Evolutionary conservation across 192 early-diverging fungal species (phyloP).

Genomic region (Coemansia sp.): DNA sequence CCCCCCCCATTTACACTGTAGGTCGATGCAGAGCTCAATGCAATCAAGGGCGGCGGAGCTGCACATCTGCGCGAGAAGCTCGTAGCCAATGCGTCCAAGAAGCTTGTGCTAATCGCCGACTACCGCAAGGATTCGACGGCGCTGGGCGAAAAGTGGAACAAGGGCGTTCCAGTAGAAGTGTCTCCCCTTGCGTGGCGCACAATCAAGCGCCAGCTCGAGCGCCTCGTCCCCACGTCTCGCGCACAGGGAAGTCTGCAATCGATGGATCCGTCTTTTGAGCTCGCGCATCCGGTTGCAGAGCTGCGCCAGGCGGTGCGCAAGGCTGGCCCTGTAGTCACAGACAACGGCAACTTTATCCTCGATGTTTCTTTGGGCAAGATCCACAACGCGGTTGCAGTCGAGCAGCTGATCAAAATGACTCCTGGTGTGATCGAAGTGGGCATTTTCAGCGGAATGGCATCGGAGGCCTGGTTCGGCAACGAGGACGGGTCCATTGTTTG

Average conservation of each 20-base stretch:
- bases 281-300: conserved; percentile 54
- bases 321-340: conserved; percentile 92
- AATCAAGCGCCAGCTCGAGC: conserved; percentile 57
- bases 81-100: conserved; percentile 77
- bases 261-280: conserved; percentile 13
- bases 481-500: conserved; percentile 65
- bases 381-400: conserved; percentile 58
- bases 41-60: conserved; percentile 94
- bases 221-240: conserved; percentile 28
- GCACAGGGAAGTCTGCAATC: neutral
- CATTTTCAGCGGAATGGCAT: conserved; percentile 84
- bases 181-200: conserved; percentile 78
- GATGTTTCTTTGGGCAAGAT: conserved; percentile 83
- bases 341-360: conserved; percentile 90
- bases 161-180: conserved; percentile 90
- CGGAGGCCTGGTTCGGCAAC: conserved; percentile 81
- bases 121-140: conserved; percentile 76
- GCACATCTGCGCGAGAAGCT: conserved; percentile 95
- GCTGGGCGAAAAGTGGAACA: conserved; percentile 81
- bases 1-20: conserved; percentile 6
- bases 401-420: conserved; percentile 63
- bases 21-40: conserved; percentile 83
- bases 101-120: conserved; percentile 89
- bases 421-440: conserved; percentile 93
- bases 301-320: conserved; percentile 84